Conservation (phyloP, 1,139 yeast species). For the Pichia sp. region DNA sequence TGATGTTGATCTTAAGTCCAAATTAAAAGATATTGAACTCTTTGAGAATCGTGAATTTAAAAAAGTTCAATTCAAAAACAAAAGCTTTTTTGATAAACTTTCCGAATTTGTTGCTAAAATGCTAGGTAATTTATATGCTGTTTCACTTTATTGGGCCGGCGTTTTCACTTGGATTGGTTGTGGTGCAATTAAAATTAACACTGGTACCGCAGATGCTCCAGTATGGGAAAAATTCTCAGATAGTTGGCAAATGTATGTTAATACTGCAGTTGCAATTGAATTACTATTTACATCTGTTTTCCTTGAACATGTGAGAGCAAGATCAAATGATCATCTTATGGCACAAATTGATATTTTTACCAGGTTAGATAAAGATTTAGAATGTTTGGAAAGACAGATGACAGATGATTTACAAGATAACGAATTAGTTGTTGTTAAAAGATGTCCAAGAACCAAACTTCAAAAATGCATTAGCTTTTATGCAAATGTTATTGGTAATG, state of each 20-base stretch:
- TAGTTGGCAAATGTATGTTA: conserved; percentile 35
- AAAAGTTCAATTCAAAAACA: conserved; percentile 9
- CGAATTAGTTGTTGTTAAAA: conserved; percentile 20
- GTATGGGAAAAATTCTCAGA: conserved; percentile 26
- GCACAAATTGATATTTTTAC: conserved; percentile 23
- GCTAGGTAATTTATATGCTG: conserved; percentile 30
- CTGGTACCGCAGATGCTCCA: conserved; percentile 12
- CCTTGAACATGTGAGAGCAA: conserved; percentile 33
- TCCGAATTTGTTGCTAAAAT: conserved; percentile 21
- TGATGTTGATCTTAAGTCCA: background rate
- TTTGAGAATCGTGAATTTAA: background rate
- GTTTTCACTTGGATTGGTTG: conserved; percentile 33
- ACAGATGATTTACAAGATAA: conserved; percentile 24
- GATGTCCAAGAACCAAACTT: conserved; percentile 23
- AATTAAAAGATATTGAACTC: background rate
- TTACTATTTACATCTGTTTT: conserved; percentile 31
- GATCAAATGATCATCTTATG: conserved; percentile 30
- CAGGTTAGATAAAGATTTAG: conserved; percentile 29
- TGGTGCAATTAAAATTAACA: conserved; percentile 26
- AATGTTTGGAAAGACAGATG: conserved; percentile 22
- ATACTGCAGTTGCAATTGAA: conserved; percentile 35
- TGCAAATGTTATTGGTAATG: conserved; percentile 36
- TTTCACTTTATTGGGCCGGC: conserved; percentile 33
- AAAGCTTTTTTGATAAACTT: conserved; percentile 27
- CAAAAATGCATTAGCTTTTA: conserved; percentile 29